These are phyloP conservation scores for Hemisphaericaspora lyxosophila DNA, from an alignment of 1,139 yeast genomes.

Conservation along the genomic window DNA sequence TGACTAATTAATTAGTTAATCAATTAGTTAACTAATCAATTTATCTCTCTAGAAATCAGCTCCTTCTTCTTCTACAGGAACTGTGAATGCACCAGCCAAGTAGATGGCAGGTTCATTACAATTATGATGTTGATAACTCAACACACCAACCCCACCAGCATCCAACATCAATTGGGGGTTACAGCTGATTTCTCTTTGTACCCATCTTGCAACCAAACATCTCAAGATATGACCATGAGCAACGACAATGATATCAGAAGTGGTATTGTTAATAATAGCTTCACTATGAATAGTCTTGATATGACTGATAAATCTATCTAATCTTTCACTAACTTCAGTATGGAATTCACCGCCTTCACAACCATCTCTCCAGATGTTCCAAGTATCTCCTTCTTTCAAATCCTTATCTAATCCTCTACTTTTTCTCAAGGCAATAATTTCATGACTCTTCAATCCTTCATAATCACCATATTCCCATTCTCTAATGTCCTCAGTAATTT, in stretches of 20 bases:
- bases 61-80: constrained; percentile 57
- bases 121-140: constrained; percentile 84
- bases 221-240: constrained; percentile 94
- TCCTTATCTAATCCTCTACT: constrained; percentile 55
- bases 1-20: no score
- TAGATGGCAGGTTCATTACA: constrained; percentile 83
- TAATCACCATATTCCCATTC: constrained; percentile 98
- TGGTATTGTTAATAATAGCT: constrained; percentile 52
- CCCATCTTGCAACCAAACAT: constrained; percentile 89
- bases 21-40: no score
- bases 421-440: constrained; percentile 62
- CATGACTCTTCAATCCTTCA: constrained; percentile 73
- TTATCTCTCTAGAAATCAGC: constrained; percentile 20
- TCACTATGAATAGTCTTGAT: constrained; percentile 61
- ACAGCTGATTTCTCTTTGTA: constrained; percentile 50
- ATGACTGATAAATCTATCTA: constrained; percentile 66
- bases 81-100: constrained; percentile 76
- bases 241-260: constrained; percentile 76
- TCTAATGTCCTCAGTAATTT: constrained; percentile 67
- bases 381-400: constrained; percentile 32
- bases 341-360: constrained; percentile 86
- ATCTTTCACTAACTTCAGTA: constrained; percentile 61
- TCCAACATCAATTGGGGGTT: constrained; percentile 85
- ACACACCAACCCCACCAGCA: constrained; percentile 94
- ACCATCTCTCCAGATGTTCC: constrained; percentile 92